Evolutionary conservation across 768 basidiomycete species (phyloP).

Genomic region (Kockovaella imperatae): DNA sequence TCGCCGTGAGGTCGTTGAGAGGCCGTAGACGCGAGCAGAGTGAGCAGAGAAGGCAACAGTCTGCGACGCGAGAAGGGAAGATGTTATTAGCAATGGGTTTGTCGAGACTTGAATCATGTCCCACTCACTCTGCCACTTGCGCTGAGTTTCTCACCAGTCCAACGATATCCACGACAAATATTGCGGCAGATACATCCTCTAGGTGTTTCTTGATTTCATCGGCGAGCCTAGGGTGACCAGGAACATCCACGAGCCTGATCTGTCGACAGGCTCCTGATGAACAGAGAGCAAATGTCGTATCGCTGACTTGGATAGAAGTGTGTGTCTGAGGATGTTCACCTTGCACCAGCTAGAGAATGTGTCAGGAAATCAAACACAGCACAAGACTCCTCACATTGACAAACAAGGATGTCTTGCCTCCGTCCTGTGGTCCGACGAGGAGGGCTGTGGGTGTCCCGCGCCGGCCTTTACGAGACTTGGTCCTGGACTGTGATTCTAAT

Average conservation of each 20-base stretch:
- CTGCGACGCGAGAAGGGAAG: constrained; percentile 9
- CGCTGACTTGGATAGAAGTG: constrained; percentile 29
- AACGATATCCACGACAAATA: constrained; percentile 41
- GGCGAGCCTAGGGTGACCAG: constrained; percentile 40
- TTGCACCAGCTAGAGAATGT: constrained; percentile 26
- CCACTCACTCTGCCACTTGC: constrained; percentile 36
- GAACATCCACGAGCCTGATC: constrained; percentile 34
- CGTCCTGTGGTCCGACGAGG: constrained; percentile 35
- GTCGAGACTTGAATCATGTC: not conserved
- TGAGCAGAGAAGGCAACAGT: constrained; percentile 31
- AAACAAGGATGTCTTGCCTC: constrained; percentile 41
- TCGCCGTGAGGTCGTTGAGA: constrained; percentile 3
- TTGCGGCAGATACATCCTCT: constrained; percentile 21
- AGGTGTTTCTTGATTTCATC: constrained; percentile 26
- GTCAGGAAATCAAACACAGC: not conserved
- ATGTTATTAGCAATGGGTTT: constrained; percentile 2
- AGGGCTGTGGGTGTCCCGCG: constrained; percentile 25
- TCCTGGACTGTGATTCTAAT: too few relatives aligned
- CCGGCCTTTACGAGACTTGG: too few relatives aligned
- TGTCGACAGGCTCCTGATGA: too few relatives aligned
- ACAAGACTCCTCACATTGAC: constrained; percentile 18
- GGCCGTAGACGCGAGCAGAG: constrained; percentile 19
- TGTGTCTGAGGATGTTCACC: constrained; percentile 27
- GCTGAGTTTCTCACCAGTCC: constrained; percentile 32
- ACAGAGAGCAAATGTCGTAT: constrained; percentile 26